Evolutionary conservation across 768 basidiomycete species (phyloP), one percentile per base, ranked within the genome.

Genomic region (Cystofilobasidium capitatum): DNA sequence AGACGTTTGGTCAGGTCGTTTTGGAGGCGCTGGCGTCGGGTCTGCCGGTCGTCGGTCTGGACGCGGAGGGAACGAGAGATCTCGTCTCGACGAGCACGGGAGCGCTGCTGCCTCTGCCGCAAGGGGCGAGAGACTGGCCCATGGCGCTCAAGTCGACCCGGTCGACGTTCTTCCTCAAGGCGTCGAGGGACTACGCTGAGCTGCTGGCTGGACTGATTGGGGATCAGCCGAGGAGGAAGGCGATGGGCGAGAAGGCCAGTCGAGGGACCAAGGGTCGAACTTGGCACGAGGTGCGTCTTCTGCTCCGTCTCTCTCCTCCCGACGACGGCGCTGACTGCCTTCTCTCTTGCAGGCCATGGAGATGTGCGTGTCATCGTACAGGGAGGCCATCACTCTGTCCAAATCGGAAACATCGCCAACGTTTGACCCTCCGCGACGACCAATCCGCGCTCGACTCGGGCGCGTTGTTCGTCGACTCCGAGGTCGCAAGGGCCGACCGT

Each of bases 1-100:
- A 78, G 73, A 71, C 65, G 0, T 67, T 68, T 47, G 68, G 68
- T 64, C 81, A 81, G 66, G 80, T 81, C 45, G 80, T 81, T 10
- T 71, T 78, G 1, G 79, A 82, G 71, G 79, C 78, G 10, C 75
- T 80, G 26, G 80, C 80, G 0, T 79, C 79, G 33, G 80, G 80
- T 3, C 69, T 82, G 35, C 80, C 81, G 0, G 79, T 81, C 36
- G 75, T 80, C 42, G 80, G 79, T 1, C 75, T 81, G 14, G 74
- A 78, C 29, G 80, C 80, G 5, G 79, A 80, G 59, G 80, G 77
- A 9, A 73, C 81, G 69, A 62, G 84, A 10, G 77, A 78, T 63
- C 72, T 78, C 2, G 77, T 78, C 22, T 35, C 62, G n/a, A 36
- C 51, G 9, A 16, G 59, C 24, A 77, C 76, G 7, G 77, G 77